These are phyloP conservation scores for sorghum (Sorghum bicolor) DNA, from an alignment of 176 grass and related monocot species.

Conservation along the genomic window DNA sequence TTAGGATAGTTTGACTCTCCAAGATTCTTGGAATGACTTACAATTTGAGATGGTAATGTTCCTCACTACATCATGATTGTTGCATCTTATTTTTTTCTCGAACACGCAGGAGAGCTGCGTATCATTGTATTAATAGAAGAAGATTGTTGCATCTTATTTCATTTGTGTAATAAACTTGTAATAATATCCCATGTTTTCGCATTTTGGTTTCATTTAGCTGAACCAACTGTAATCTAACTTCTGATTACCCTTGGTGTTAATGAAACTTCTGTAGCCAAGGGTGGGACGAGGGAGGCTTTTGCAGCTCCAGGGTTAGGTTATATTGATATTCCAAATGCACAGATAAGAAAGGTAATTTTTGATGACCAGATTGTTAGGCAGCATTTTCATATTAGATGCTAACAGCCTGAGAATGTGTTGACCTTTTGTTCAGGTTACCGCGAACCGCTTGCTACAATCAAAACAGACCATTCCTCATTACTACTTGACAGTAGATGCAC, in stretches of 20 bases:
- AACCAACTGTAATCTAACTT: constrained; percentile 1
- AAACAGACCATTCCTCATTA: constrained; percentile 98
- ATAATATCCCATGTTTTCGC: constrained; percentile 4
- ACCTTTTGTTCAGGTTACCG: constrained; percentile 59
- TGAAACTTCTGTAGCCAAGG: constrained; percentile 65
- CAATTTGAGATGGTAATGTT: too few relatives aligned
- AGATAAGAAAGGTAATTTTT: constrained; percentile 86
- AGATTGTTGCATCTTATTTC: constrained; percentile 4
- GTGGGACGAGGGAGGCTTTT: constrained; percentile 38
- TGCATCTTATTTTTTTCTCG: constrained; percentile 25
- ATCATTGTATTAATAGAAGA: too few relatives aligned
- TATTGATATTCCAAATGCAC: constrained; percentile 75
- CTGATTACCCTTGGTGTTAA: constrained; percentile 1
- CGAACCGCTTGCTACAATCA: constrained; percentile 66
- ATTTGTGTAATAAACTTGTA: background rate
- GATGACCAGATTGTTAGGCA: background rate
- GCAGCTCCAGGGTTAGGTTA: constrained; percentile 53
- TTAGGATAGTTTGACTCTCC: too few relatives aligned
- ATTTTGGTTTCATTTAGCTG: background rate
- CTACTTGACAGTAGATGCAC: constrained; percentile 79
- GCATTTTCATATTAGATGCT: background rate
- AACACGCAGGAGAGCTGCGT: too few relatives aligned
- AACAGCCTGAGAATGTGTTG: background rate
- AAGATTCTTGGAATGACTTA: too few relatives aligned
- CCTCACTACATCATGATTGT: background rate